Conservation (phyloP, 78 protist species). For the Cavenderia fasciculata region DNA sequence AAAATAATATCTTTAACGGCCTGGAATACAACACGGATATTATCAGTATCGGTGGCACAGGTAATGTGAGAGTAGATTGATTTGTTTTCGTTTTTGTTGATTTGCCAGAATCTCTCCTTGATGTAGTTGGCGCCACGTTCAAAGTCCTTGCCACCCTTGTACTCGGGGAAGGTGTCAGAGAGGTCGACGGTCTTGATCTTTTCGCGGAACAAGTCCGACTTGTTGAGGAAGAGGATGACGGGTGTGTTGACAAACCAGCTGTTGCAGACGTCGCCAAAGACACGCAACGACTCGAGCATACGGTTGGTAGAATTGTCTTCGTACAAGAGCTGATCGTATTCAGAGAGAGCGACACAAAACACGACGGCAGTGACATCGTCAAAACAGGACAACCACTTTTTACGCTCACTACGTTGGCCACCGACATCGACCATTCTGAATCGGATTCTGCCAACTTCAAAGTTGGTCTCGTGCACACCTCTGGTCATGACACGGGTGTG, state of each 20-base stretch:
- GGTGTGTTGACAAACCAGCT: conserved; percentile 85
- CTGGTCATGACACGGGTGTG: conserved; percentile 85
- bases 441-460: conserved; percentile 78
- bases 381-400: conserved; percentile 94
- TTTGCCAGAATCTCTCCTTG: conserved; percentile 69
- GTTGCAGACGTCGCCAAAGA: conserved; percentile 88
- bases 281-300: conserved; percentile 79
- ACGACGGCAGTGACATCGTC: conserved; percentile 91
- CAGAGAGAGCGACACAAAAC: conserved; percentile 83
- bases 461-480: conserved; percentile 84
- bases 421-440: conserved; percentile 92
- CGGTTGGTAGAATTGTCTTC: conserved; percentile 85
- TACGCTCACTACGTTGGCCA: conserved; percentile 94
- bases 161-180: conserved; percentile 83
- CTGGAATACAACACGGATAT: conserved; percentile 83
- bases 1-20: conserved; percentile 87
- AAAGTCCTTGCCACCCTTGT: conserved; percentile 86
- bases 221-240: conserved; percentile 85
- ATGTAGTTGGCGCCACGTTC: conserved; percentile 79
- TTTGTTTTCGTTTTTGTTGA: conserved; percentile 75
- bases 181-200: conserved; percentile 86
- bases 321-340: conserved; percentile 79
- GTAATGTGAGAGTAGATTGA: conserved; percentile 84
- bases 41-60: conserved; percentile 92
- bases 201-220: conserved; percentile 86